Base-by-base conservation (phyloP, 768 basidiomycete genomes). In the Suillus subalutaceus region DNA sequence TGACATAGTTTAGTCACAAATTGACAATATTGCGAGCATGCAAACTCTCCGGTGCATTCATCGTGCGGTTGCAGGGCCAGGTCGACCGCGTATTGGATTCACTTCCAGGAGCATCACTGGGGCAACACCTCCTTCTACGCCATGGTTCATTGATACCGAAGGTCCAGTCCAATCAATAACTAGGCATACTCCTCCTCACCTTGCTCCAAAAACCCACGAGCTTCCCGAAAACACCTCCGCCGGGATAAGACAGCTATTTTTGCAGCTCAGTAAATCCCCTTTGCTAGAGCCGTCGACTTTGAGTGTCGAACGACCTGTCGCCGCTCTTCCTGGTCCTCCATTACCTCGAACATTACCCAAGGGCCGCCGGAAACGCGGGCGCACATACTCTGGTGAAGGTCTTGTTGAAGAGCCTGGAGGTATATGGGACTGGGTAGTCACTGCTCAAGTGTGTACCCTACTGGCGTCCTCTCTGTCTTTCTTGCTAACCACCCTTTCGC, bases 391-490 rank as follows among this genome's bases (percentile, higher is more conserved):
- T 3, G 90, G 90, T 30, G 88, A 90, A 70, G 89, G 90, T 15
- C 72, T 79, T 10, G 78, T 79, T 64, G 84, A 87, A 26, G 80
- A 82, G 2, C 80, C 81, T 0, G 81, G 82, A 18, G 85, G 87
- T 3, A 75, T 93, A n/a, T 93, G 92, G 93, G 84, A 79, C 66
- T 93, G 93, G 92, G 78, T 89, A 18, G 79, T 93, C 15, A 80
- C 88, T 65, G 92, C 89, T 5, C 91, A 94, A 82, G 92, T 89
- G 64, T 40, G 76, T 67, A 62, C 6, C n/a, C 23, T 40, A n/a
- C 20, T 48, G 12, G 16, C 2, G 7, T 7, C 18, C 9, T 44
- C 9, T 44, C 32, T 48, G 44, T 55, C 7, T 13, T 15, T 41
- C 30, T 44, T 35, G n/a, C 40, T 15, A 32, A 63, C 23, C 7